Percentiles rank a stretch among this genome's conserved stretches.
Evolutionary conservation across 2,329 filamentous ascomycete species (phyloP).

Genomic region (Aspergillus caelatus): DNA sequence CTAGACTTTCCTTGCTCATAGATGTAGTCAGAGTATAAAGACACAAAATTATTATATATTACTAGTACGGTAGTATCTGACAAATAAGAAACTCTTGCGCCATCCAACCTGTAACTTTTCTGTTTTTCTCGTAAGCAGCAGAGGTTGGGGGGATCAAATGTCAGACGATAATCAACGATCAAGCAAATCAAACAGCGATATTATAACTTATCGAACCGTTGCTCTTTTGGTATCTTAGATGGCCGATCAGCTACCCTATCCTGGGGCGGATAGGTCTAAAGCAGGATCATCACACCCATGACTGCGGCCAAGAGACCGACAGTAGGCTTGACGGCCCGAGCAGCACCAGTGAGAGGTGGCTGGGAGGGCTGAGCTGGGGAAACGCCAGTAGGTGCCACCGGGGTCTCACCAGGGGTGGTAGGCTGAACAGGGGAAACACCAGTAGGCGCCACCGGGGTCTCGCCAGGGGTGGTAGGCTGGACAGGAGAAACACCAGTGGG

Average conservation of each 20-base stretch:
- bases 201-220: neutral
- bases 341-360: slow-evolving; percentile 38
- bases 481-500: neutral
- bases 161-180: slow-evolving; percentile 4
- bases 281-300: slow-evolving; percentile 41
- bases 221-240: slow-evolving; percentile 1
- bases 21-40: neutral
- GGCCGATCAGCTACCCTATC: neutral
- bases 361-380: slow-evolving; percentile 14
- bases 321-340: slow-evolving; percentile 37
- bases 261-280: slow-evolving; percentile 30
- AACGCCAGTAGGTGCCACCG: slow-evolving; percentile 12
- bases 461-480: slow-evolving; percentile 12
- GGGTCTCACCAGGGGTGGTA: neutral
- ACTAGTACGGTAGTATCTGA: slow-evolving; percentile 9
- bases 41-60: slow-evolving; percentile 40
- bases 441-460: neutral
- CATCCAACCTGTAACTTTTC: slow-evolving; percentile 7
- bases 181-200: neutral
- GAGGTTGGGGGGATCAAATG: slow-evolving; percentile 3
- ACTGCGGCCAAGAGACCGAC: slow-evolving; percentile 41
- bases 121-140: neutral
- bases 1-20: neutral
- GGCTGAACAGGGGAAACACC: neutral
- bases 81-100: neutral